A percentile compares a stretch with the other conserved stretches of the same genome.
phyloP scores from a whole-genome alignment of 495 filamentous ascomycete genomes.

The Cetradonia linearis region DNA sequence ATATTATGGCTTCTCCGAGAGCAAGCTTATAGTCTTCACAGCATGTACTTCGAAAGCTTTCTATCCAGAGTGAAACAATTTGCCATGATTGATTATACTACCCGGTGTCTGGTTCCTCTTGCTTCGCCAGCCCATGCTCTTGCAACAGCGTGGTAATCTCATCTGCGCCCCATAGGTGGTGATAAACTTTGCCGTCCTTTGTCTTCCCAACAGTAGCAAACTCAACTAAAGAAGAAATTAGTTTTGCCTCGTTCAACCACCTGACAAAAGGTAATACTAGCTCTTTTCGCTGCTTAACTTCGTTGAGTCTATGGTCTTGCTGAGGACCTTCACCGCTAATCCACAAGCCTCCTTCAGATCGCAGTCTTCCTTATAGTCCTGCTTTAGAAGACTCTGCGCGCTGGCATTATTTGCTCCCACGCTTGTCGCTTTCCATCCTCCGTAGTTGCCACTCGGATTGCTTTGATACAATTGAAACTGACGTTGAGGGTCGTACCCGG shows the following conservation, averaged over 20 bases:
- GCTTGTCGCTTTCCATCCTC: constrained; percentile 97
- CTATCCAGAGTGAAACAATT: background rate
- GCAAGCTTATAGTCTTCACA: background rate
- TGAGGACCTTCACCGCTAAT: constrained; percentile 96
- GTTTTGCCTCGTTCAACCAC: background rate
- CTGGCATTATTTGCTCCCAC: constrained; percentile 97
- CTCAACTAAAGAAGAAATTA: constrained; percentile 54
- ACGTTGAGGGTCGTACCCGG: constrained; percentile 86
- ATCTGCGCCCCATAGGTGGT: constrained; percentile 93
- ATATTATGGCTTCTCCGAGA: background rate
- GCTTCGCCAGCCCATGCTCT: constrained; percentile 90
- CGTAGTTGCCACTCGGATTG: constrained; percentile 99
- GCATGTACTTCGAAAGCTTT: background rate
- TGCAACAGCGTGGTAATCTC: constrained; percentile 91
- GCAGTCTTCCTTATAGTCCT: constrained; percentile 98
- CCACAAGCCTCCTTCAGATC: constrained; percentile 92
- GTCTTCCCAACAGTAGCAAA: constrained; percentile 97
- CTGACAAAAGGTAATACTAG: constrained; percentile 35
- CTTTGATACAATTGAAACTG: constrained; percentile 99
- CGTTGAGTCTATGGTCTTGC: constrained; percentile 99
- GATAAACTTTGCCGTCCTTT: constrained; percentile 88
- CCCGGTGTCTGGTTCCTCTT: constrained; percentile 62
- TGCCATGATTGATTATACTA: constrained; percentile 24
- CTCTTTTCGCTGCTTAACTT: constrained; percentile 99
- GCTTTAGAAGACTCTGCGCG: constrained; percentile 94